phyloP scores from a whole-genome alignment of 257 asterid genomes.

The Nemophila menziesii region DNA sequence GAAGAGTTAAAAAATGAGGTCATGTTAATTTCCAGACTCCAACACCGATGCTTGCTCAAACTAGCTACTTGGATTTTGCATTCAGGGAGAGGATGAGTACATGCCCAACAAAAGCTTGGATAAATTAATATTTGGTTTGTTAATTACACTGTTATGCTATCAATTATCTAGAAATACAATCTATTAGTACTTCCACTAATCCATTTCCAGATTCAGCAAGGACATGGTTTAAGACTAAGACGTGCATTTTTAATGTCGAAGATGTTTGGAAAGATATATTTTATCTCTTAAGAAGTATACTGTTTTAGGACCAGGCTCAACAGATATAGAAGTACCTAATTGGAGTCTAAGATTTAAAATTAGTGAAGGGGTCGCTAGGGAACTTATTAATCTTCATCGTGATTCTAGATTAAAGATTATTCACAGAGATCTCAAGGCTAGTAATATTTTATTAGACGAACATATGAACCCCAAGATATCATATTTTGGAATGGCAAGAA shows the following conservation, averaged over 20 bases:
- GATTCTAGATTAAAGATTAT: conserved; percentile 1
- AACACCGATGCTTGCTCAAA: too few relatives aligned
- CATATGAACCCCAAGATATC: conserved; percentile 4
- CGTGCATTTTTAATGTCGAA: not conserved
- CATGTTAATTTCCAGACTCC: too few relatives aligned
- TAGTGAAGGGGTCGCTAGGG: conserved; percentile 11
- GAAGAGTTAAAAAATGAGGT: too few relatives aligned
- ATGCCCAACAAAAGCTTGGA: too few relatives aligned
- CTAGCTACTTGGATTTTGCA: too few relatives aligned
- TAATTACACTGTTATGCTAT: too few relatives aligned
- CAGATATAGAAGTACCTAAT: not conserved
- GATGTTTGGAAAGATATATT: not conserved
- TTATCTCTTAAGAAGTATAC: not conserved
- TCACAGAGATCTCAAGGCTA: too few relatives aligned
- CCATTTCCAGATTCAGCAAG: not conserved
- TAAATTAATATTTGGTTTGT: too few relatives aligned
- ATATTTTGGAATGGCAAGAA: conserved; percentile 10
- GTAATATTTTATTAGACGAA: not conserved
- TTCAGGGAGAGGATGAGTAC: too few relatives aligned
- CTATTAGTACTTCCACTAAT: not conserved
- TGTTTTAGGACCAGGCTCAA: conserved; percentile 4
- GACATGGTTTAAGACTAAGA: too few relatives aligned
- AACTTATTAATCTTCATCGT: conserved; percentile 10
- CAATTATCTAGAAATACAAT: too few relatives aligned
- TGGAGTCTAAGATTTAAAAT: conserved; percentile 10